Conservation (phyloP, 768 basidiomycete genomes). For the Kondoa subrosea region DNA sequence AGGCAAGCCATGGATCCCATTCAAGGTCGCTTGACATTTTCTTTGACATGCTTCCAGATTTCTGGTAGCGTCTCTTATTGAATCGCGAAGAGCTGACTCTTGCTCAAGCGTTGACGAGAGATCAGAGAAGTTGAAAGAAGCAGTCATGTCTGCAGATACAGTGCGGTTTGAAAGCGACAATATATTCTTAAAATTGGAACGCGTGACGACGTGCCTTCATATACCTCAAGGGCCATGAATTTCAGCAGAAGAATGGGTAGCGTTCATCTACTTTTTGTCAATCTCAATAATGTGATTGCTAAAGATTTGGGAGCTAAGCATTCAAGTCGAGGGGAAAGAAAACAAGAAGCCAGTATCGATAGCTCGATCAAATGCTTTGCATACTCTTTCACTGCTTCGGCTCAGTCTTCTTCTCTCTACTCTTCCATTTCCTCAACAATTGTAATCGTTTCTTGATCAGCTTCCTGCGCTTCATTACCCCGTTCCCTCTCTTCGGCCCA, state of each 20-base stretch:
- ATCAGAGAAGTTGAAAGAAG: conserved; percentile 10
- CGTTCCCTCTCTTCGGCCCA: background rate
- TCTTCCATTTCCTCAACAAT: background rate
- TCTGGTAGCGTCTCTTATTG: conserved; percentile 17
- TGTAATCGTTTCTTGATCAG: background rate
- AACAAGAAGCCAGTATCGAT: background rate
- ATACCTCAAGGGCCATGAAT: too few relatives aligned
- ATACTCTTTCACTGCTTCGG: background rate
- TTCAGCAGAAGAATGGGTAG: too few relatives aligned
- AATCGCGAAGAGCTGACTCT: conserved; percentile 15
- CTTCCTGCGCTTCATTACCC: background rate
- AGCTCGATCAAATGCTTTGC: background rate
- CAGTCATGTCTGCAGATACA: background rate
- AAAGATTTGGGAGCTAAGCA: too few relatives aligned
- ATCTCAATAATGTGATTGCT: too few relatives aligned
- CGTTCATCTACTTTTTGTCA: too few relatives aligned
- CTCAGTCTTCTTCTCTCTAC: background rate
- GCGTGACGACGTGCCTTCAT: background rate
- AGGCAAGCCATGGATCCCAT: background rate
- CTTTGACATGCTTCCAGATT: conserved; percentile 17
- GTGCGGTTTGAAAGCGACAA: background rate
- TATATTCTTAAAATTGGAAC: background rate
- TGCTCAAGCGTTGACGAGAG: conserved; percentile 6
- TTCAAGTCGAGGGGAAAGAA: too few relatives aligned
- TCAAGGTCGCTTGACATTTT: background rate